Evolutionary conservation across 306 rosid genomes (phyloP).

Genomic region (Rosa multiflora): DNA sequence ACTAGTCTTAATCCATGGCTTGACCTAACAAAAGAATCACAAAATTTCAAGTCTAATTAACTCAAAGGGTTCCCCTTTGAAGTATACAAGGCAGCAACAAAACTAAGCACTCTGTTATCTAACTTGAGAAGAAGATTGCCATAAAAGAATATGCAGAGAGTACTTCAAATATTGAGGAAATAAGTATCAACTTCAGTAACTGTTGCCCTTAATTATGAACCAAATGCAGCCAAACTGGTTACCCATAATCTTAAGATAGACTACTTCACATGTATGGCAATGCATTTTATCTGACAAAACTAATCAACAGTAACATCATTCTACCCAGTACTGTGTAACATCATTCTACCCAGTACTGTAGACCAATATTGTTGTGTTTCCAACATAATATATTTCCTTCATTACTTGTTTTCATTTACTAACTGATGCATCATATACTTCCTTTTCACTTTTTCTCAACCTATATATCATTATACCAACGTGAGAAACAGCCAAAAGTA

Average conservation of each 20-base stretch:
- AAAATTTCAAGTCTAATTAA: background rate
- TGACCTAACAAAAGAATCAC: conserved; percentile 52
- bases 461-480: background rate
- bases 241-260: background rate
- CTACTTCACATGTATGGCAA: background rate
- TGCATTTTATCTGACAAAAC: background rate
- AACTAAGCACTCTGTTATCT: background rate
- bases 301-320: background rate
- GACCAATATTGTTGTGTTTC: conserved; percentile 3
- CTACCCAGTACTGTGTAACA: background rate
- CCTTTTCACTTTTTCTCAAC: conserved; percentile 6
- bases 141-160: background rate
- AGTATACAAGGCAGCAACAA: background rate
- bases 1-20: conserved; percentile 97
- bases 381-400: conserved; percentile 3
- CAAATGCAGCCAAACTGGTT: background rate
- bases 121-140: background rate
- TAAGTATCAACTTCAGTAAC: background rate
- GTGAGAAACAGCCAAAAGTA: conserved; percentile 23
- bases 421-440: conserved; percentile 3
- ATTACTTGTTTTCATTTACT: conserved; percentile 7
- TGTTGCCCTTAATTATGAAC: background rate
- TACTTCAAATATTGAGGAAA: background rate
- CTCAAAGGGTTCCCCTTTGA: background rate
- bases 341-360: background rate